phyloP scores from a whole-genome alignment of 139 green algal species.

The Chlorella sp. region DNA sequence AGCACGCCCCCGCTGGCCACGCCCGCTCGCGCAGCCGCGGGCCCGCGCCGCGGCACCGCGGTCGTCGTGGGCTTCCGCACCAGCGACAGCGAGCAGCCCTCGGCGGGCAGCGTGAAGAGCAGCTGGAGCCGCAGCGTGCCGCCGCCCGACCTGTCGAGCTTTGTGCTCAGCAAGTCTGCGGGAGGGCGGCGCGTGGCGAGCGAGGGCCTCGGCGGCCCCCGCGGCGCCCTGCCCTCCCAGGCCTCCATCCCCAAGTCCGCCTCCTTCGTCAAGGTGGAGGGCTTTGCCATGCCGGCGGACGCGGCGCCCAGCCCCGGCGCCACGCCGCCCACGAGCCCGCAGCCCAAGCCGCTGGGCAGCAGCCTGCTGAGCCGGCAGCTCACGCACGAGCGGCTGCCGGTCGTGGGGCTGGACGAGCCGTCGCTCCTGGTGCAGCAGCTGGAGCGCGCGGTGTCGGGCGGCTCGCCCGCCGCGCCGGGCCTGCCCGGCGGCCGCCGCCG shows the following conservation, averaged over 20 bases:
- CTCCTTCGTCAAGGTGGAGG: conserved; percentile 37
- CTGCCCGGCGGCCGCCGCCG: background rate
- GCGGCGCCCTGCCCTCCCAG: background rate
- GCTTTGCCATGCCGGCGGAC: conserved; percentile 17
- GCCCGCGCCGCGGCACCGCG: background rate
- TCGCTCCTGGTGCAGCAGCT: conserved; percentile 13
- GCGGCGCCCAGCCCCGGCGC: background rate
- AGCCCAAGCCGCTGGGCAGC: background rate
- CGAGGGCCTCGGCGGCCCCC: background rate
- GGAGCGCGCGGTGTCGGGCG: conserved; percentile 8
- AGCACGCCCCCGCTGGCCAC: conserved; percentile 13
- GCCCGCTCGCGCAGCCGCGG: background rate
- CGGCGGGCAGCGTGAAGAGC: conserved; percentile 1
- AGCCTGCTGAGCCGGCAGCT: conserved; percentile 24
- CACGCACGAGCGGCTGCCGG: conserved; percentile 17
- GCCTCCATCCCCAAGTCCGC: conserved; percentile 28
- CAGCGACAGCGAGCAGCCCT: background rate
- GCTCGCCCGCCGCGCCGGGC: background rate
- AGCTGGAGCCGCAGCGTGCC: background rate
- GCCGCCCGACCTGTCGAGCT: background rate
- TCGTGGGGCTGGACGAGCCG: background rate
- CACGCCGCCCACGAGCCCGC: conserved; percentile 6
- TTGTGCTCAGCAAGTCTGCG: background rate
- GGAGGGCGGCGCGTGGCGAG: background rate
- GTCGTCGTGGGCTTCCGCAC: conserved; percentile 6